Evolutionary conservation across 768 basidiomycete genomes (phyloP), one percentile per base, ranked within the genome.

Genomic region (Pulveroboletus sp.): DNA sequence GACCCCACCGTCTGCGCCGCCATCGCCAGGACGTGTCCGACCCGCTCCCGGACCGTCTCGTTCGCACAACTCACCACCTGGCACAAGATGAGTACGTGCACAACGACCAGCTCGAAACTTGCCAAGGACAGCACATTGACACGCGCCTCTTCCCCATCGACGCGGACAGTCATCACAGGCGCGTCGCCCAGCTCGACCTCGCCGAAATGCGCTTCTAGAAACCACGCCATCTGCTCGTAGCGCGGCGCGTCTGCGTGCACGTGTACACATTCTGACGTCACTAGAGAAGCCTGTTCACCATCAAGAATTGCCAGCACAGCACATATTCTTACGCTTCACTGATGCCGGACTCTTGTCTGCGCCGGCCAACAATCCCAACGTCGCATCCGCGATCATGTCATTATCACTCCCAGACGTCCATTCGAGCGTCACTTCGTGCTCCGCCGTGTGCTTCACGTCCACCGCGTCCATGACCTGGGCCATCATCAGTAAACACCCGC

Each of bases 311-410:
- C 19, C 19, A 6, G 37, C 11, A 40, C 29, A 17, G 4, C 21
- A 31, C 17, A 23, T 2, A 45, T 5, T 74, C 88, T 60, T 60
- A 94, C 94, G 60, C 74, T 97, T 95, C 32, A 94, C 91, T 12
- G 94, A 94, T 2, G 93, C 93, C n/a, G 89, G 90, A 61, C 91
- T 94, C 57, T 79, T 82, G 67, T 97, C 94, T 43, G 97, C 90
- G 1, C 92, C 87, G 0, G 88, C 82, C 31, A 97, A 80, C 34
- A 98, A 72, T 0, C 91, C 91, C 39, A 97, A 63, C 0, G 91
- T 89, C 13, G 94, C 92, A 65, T 98, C 95, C 6, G 95, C 95
- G 45, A 99, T 87, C 93, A 97, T 97, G 64, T 99, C 95, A 57
- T 92, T 95, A 61, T 87, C 89, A 7, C 87, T 84, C 57, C 85